Percentiles rank a stretch among this genome's conserved stretches.
phyloP scores from a whole-genome alignment of 1,284 basidiomycete species.

The Erythrobasidium hasegawianum region DNA sequence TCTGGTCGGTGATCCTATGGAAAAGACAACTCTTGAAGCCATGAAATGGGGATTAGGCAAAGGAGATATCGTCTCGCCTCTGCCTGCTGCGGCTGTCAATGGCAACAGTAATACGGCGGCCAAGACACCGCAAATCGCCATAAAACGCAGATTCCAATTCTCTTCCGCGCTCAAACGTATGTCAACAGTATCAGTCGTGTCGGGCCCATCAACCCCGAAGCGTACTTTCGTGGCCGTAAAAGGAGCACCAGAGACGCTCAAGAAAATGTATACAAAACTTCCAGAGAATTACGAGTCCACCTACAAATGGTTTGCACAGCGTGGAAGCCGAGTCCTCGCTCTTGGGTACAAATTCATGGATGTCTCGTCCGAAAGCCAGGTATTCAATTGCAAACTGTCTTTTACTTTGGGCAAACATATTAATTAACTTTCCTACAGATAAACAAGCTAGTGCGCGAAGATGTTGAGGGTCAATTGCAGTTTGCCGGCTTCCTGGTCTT shows the following conservation, averaged over 20 bases:
- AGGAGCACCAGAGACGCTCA: constrained; percentile 92
- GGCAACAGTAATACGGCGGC: constrained; percentile 51
- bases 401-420: too few relatives aligned
- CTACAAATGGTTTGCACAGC: constrained; percentile 85
- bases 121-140: constrained; percentile 62
- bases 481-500: constrained; percentile 94
- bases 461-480: constrained; percentile 68
- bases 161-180: constrained; percentile 92
- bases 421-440: constrained; percentile 61
- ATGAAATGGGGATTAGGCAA: constrained; percentile 82
- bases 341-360: constrained; percentile 80
- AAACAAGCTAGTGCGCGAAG: constrained; percentile 71
- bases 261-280: constrained; percentile 68
- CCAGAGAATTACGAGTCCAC: constrained; percentile 82
- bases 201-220: constrained; percentile 43
- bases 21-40: constrained; percentile 90
- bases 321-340: constrained; percentile 85
- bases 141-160: constrained; percentile 90
- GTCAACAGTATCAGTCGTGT: constrained; percentile 75
- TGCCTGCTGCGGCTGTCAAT: constrained; percentile 47
- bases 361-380: constrained; percentile 62
- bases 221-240: constrained; percentile 64
- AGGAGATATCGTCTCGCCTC: constrained; percentile 66
- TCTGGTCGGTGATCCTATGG: constrained; percentile 97
- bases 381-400: constrained; percentile 44